A percentile compares a stretch with the other conserved stretches of the same genome.
phyloP scores from a whole-genome alignment of 208 protist genomes.

The Trypanosoma vivax region DNA sequence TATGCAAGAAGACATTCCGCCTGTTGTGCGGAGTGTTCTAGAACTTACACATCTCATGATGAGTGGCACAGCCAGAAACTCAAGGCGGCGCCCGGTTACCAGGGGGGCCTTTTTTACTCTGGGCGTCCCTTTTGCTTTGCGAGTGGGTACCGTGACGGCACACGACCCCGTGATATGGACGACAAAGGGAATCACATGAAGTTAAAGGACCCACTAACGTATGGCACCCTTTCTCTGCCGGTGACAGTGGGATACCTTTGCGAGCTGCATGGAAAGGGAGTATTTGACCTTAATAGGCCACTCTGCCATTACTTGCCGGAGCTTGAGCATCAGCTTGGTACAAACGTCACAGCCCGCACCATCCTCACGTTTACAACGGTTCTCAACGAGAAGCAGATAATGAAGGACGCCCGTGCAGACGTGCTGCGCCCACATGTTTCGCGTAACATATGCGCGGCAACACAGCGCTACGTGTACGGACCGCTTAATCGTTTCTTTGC shows the following conservation, averaged over 20 bases:
- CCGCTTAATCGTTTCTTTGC: constrained; percentile 60
- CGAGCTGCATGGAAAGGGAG: constrained; percentile 55
- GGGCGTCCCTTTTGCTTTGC: constrained; percentile 76
- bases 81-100: constrained; percentile 60
- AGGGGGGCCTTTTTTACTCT: constrained; percentile 73
- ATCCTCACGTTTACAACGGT: constrained; percentile 59
- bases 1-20: constrained; percentile 64
- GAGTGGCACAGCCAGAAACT: constrained; percentile 78
- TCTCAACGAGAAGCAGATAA: constrained; percentile 39
- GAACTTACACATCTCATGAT: constrained; percentile 71
- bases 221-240: constrained; percentile 59
- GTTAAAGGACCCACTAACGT: constrained; percentile 73
- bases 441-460: constrained; percentile 29
- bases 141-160: constrained; percentile 69
- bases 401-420: constrained; percentile 32
- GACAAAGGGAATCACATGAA: constrained; percentile 83
- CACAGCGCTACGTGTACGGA: constrained; percentile 37
- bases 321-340: constrained; percentile 32
- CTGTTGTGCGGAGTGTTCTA: constrained; percentile 76
- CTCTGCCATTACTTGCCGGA: constrained; percentile 57
- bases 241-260: constrained; percentile 69
- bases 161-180: constrained; percentile 57
- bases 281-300: constrained; percentile 53
- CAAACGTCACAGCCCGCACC: constrained; percentile 44
- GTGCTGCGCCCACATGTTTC: constrained; percentile 18